phyloP scores from a whole-genome alignment of 805 yeast genomes.

The Pichia scutulata region DNA sequence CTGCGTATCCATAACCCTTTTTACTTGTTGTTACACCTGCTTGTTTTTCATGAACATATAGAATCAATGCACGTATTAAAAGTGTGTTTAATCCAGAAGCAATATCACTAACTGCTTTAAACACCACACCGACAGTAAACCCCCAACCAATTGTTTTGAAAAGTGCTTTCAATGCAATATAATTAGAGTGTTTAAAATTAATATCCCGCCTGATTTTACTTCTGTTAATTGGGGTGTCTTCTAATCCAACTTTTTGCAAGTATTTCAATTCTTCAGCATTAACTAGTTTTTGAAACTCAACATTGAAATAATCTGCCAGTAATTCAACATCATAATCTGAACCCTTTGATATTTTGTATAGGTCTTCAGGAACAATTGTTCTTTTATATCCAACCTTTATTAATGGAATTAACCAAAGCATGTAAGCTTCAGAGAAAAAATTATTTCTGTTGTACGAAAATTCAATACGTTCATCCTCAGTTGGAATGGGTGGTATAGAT shows the following conservation, averaged over 20 bases:
- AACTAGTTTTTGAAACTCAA: slow-evolving; percentile 18
- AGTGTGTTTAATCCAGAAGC: slow-evolving; percentile 52
- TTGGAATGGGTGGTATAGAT: slow-evolving; percentile 45
- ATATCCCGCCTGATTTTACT: too few relatives aligned
- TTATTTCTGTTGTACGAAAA: slow-evolving; percentile 39
- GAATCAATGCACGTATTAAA: slow-evolving; percentile 49
- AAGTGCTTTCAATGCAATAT: too few relatives aligned
- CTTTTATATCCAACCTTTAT: slow-evolving; percentile 63
- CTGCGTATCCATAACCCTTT: slow-evolving; percentile 62
- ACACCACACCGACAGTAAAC: slow-evolving; percentile 32
- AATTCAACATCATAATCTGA: slow-evolving; percentile 34
- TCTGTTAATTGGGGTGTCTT: slow-evolving; percentile 18
- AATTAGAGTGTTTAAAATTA: too few relatives aligned
- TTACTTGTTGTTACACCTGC: slow-evolving; percentile 7
- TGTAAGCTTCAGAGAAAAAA: slow-evolving; percentile 37
- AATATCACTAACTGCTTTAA: slow-evolving; percentile 35
- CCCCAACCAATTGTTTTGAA: slow-evolving; percentile 18
- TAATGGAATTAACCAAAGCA: slow-evolving; percentile 64
- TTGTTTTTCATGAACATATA: slow-evolving; percentile 36
- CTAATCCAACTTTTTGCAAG: slow-evolving; percentile 24
- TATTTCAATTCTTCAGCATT: slow-evolving; percentile 31
- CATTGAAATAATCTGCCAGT: too few relatives aligned
- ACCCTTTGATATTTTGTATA: slow-evolving; percentile 39
- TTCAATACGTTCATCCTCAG: slow-evolving; percentile 38
- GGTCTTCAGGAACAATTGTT: slow-evolving; percentile 59